Evolutionary conservation across 192 early-diverging fungal genomes (phyloP).

Genomic region (Coemansia sp.): DNA sequence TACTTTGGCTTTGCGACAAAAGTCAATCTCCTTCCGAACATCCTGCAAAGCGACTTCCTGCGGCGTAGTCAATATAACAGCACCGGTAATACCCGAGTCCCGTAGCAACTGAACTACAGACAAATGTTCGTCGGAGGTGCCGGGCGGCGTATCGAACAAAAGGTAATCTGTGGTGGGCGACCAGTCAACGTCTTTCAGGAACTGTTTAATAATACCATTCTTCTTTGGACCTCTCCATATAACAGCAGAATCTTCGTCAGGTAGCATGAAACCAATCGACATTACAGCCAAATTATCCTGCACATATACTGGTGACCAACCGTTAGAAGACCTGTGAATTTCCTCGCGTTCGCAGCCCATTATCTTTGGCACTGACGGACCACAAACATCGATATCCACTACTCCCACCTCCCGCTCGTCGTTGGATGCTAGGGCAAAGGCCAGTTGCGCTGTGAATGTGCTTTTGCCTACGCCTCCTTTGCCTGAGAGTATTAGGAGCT

Average conservation of each 20-base stretch:
- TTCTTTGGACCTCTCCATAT: constrained; percentile 97
- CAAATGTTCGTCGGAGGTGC: constrained; percentile 97
- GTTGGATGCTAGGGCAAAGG: constrained; percentile 70
- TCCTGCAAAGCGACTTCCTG: constrained; percentile 87
- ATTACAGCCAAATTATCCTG: constrained; percentile 83
- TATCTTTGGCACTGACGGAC: constrained; percentile 91
- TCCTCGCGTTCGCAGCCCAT: constrained; percentile 84
- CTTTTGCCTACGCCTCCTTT: constrained; percentile 98
- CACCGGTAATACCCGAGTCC: constrained; percentile 79
- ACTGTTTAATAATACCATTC: constrained; percentile 92
- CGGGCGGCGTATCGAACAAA: constrained; percentile 95
- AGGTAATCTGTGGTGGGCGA: constrained; percentile 73
- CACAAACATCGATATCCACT: constrained; percentile 96
- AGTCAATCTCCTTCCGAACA: constrained; percentile 96
- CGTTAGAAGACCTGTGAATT: constrained; percentile 79
- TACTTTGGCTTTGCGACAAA: constrained; percentile 79
- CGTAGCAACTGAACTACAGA: constrained; percentile 80
- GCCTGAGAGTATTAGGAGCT: constrained; percentile 91
- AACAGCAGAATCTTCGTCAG: constrained; percentile 84
- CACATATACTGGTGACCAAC: constrained; percentile 80
- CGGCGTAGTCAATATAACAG: constrained; percentile 93
- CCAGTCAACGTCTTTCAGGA: constrained; percentile 96
- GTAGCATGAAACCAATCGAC: constrained; percentile 93
- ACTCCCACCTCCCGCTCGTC: constrained; percentile 68
- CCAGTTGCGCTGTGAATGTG: constrained; percentile 87